Evolutionary conservation across 306 rosid genomes (phyloP).

Genomic region (Pyrus bretschneideri): DNA sequence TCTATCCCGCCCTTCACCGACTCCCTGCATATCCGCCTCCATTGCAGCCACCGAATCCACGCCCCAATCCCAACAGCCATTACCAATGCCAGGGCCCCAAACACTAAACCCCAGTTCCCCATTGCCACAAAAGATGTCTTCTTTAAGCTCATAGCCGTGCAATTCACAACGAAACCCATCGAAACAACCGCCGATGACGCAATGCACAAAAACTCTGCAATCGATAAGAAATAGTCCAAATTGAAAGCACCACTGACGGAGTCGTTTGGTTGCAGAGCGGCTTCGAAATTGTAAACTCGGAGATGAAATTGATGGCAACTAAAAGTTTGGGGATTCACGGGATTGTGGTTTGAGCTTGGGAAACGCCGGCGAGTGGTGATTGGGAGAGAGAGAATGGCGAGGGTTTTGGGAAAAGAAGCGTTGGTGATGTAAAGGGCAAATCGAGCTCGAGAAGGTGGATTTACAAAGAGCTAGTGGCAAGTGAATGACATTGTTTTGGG

Average conservation of each 20-base stretch:
- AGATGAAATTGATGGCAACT: constrained; percentile 12
- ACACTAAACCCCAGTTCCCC: constrained; percentile 27
- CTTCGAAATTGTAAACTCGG: constrained; percentile 28
- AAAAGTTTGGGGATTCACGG: constrained; percentile 3
- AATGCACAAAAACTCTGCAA: constrained; percentile 50
- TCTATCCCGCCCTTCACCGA: constrained; percentile 41
- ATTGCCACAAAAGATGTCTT: constrained; percentile 26
- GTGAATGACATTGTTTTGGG: constrained; percentile 45
- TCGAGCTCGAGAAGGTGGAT: constrained; percentile 24
- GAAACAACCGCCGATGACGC: constrained; percentile 47
- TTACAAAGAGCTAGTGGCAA: constrained; percentile 18
- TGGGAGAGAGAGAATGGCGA: constrained; percentile 15
- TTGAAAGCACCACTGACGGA: constrained; percentile 11
- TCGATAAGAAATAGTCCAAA: constrained; percentile 49
- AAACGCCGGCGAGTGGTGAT: constrained; percentile 20
- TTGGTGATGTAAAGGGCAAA: constrained; percentile 17
- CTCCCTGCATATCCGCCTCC: constrained; percentile 42
- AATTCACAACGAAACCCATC: constrained; percentile 25
- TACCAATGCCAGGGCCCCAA: constrained; percentile 38
- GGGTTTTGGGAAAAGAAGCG: constrained; percentile 19
- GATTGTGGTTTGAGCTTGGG: constrained; percentile 19
- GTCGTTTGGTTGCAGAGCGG: constrained; percentile 2
- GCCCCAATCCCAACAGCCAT: constrained; percentile 48
- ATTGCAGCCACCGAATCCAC: constrained; percentile 68
- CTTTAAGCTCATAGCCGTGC: constrained; percentile 29